Percentiles rank a stretch among this genome's conserved stretches.
These are phyloP conservation scores for Rhynchosporium secalis DNA, from an alignment of 2,329 filamentous ascomycete species.

Conservation along the genomic window DNA sequence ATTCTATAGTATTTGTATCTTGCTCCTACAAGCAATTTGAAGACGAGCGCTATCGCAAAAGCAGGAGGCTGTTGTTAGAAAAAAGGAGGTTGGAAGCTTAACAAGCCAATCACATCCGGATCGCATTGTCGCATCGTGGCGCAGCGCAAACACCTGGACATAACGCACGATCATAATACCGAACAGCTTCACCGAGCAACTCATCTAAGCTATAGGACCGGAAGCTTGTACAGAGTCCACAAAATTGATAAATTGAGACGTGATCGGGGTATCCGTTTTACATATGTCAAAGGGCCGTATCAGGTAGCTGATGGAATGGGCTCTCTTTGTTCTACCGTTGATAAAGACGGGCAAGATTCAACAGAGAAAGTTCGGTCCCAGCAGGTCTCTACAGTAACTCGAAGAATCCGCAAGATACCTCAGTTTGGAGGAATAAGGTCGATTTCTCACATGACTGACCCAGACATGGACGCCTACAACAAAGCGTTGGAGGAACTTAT, in stretches of 20 bases:
- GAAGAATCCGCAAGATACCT: conserved; percentile 36
- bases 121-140: conserved; percentile 18
- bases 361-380: conserved; percentile 30
- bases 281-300: conserved; percentile 12
- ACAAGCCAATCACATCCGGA: conserved; percentile 9
- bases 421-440: conserved; percentile 23
- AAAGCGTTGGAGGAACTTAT: conserved; percentile 30
- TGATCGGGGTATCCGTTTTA: conserved; percentile 13
- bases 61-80: conserved; percentile 1
- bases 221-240: conserved; percentile 7
- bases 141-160: conserved; percentile 13
- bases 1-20: neutral
- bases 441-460: conserved; percentile 18
- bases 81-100: conserved; percentile 8
- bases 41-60: neutral
- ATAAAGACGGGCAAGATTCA: conserved; percentile 37
- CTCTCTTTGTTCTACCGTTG: conserved; percentile 33
- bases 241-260: conserved; percentile 16
- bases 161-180: conserved; percentile 1
- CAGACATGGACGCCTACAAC: conserved; percentile 26
- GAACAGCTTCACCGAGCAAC: conserved; percentile 9
- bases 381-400: conserved; percentile 20
- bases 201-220: conserved; percentile 17
- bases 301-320: conserved; percentile 35
- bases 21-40: neutral